Percentiles rank a stretch among this genome's conserved stretches.
Evolutionary conservation across 805 yeast species (phyloP).

Genomic region (Suhomyces faveliae): DNA sequence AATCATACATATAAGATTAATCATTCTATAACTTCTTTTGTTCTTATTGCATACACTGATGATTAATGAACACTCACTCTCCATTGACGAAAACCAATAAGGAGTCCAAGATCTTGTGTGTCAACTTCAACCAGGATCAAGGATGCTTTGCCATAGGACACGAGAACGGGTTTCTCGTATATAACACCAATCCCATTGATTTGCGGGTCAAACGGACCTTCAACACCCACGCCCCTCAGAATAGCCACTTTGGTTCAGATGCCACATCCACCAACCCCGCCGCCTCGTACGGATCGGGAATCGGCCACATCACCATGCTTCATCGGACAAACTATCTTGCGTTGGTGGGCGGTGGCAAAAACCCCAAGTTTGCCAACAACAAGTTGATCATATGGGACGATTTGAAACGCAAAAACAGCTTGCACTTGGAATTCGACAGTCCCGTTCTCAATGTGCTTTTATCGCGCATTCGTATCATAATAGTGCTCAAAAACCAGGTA

Average conservation of each 20-base stretch:
- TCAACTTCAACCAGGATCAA: conserved; percentile 83
- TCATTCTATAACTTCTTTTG: background rate
- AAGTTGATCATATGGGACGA: conserved; percentile 93
- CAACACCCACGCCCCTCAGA: conserved; percentile 1
- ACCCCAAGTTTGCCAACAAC: conserved; percentile 75
- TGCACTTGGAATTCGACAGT: conserved; percentile 70
- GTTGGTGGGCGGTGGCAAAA: conserved; percentile 83
- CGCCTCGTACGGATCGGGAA: conserved; percentile 55
- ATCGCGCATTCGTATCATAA: conserved; percentile 73
- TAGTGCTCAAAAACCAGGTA: conserved; percentile 64
- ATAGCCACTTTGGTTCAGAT: background rate
- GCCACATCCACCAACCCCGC: too few relatives aligned
- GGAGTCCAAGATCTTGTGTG: conserved; percentile 47
- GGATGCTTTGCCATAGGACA: conserved; percentile 85
- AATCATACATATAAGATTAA: background rate
- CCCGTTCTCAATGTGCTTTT: conserved; percentile 73
- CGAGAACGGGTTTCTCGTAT: conserved; percentile 80
- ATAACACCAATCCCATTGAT: conserved; percentile 84
- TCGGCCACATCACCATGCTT: conserved; percentile 77
- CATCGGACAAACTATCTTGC: conserved; percentile 90
- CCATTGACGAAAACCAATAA: conserved; percentile 11
- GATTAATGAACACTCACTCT: conserved; percentile 18
- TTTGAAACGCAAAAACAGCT: conserved; percentile 67
- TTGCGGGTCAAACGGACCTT: conserved; percentile 55
- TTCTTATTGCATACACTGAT: background rate